These are phyloP conservation scores for Zea mays DNA, from an alignment of 176 grass and related monocot genomes.

Conservation along the genomic window DNA sequence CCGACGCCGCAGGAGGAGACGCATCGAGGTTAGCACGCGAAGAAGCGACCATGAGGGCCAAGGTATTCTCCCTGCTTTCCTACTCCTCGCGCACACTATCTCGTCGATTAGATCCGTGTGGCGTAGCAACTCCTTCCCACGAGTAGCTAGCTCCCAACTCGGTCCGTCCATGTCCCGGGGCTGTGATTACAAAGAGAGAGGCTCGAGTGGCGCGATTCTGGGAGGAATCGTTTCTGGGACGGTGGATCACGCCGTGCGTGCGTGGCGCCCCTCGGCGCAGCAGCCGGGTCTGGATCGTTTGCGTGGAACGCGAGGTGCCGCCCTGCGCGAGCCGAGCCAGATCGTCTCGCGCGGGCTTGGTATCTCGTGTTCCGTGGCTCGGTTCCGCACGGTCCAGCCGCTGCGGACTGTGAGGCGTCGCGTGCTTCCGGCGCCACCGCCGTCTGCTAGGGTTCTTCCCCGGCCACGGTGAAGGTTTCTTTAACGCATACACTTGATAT, in stretches of 20 bases:
- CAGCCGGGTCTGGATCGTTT: neutral
- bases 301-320: slow-evolving; percentile 36
- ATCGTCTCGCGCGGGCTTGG: slow-evolving; percentile 32
- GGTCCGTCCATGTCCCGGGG: slow-evolving; percentile 11
- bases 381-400: neutral
- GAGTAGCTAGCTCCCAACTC: neutral
- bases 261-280: neutral
- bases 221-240: neutral
- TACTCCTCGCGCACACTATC: neutral
- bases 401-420: neutral
- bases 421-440: neutral
- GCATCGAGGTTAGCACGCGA: slow-evolving; percentile 25
- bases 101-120: neutral
- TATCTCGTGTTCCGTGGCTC: slow-evolving; percentile 13
- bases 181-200: slow-evolving; percentile 61
- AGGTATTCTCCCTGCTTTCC: slow-evolving; percentile 34
- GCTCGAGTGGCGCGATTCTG: slow-evolving; percentile 41
- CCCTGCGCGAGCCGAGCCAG: neutral
- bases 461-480: slow-evolving; percentile 50
- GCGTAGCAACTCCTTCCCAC: neutral
- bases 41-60: slow-evolving; percentile 66
- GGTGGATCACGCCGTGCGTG: slow-evolving; percentile 24
- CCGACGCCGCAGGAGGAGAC: slow-evolving; percentile 5
- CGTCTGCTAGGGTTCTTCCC: neutral
- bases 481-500: slow-evolving; percentile 55